Percentiles rank a stretch among this genome's conserved stretches.
These are phyloP conservation scores for Chaetomiaceae sp. DNA, from an alignment of 2,329 filamentous ascomycete genomes.

Conservation along the genomic window DNA sequence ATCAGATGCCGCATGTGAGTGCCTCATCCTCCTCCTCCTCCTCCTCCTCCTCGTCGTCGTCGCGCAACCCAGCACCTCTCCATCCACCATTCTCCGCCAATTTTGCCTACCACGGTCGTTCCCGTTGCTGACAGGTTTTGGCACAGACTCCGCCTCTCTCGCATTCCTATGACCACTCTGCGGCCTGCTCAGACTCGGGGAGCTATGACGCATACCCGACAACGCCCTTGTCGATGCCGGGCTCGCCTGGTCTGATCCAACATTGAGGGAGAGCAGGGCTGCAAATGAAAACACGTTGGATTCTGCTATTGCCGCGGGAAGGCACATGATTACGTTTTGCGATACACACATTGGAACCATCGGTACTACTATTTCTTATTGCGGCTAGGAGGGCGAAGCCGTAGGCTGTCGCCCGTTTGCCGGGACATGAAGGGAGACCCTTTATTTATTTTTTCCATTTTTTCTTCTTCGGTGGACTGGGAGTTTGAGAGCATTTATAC, in stretches of 20 bases:
- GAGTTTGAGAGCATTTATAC: slow-evolving; percentile 1
- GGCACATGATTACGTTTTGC: slow-evolving; percentile 8
- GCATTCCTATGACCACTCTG: slow-evolving; percentile 66
- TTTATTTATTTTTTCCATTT: too few relatives aligned
- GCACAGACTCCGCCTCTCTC: slow-evolving; percentile 73
- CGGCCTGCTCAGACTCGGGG: slow-evolving; percentile 54
- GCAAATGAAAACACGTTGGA: neutral
- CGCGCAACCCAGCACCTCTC: slow-evolving; percentile 33
- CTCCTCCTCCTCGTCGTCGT: too few relatives aligned
- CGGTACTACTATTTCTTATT: neutral
- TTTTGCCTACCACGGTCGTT: neutral
- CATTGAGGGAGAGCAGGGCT: slow-evolving; percentile 18
- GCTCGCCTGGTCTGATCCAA: slow-evolving; percentile 54
- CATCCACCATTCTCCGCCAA: slow-evolving; percentile 18
- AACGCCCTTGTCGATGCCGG: slow-evolving; percentile 70
- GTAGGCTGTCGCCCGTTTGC: neutral
- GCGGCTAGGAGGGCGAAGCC: neutral
- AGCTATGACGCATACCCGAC: slow-evolving; percentile 63
- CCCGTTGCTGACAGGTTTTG: slow-evolving; percentile 44
- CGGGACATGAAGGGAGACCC: neutral
- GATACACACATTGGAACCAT: neutral
- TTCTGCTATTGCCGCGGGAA: slow-evolving; percentile 6
- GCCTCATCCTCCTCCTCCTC: slow-evolving; percentile 39
- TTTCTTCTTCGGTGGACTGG: neutral
- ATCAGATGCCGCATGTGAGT: slow-evolving; percentile 73